Percentiles rank a stretch among this genome's conserved stretches.
phyloP scores from a whole-genome alignment of 106 monocot genomes.

The Apostasia ramifera region DNA sequence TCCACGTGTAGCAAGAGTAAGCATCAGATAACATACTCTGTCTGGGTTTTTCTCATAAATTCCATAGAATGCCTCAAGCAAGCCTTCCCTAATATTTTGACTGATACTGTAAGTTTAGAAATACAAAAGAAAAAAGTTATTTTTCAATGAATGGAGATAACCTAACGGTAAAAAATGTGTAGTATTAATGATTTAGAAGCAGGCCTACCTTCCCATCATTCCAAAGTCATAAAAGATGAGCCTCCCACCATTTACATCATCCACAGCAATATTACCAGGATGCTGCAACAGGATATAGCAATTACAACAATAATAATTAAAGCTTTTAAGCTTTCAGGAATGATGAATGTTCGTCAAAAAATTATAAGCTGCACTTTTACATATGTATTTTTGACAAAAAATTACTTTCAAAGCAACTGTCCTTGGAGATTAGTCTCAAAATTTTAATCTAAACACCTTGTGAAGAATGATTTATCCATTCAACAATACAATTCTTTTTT shows the following conservation, averaged over 20 bases:
- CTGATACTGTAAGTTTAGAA: constrained; percentile 70
- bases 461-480: not conserved
- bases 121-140: not conserved
- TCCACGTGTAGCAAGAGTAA: not conserved
- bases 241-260: constrained; percentile 97
- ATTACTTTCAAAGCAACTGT: too few relatives aligned
- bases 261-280: constrained; percentile 99
- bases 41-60: constrained; percentile 98
- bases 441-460: too few relatives aligned
- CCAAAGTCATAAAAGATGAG: constrained; percentile 99
- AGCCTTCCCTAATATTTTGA: constrained; percentile 91
- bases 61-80: constrained; percentile 97
- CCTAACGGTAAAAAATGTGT: not conserved
- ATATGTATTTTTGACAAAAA: too few relatives aligned
- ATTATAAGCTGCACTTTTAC: too few relatives aligned
- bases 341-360: too few relatives aligned
- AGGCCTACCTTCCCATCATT: constrained; percentile 96
- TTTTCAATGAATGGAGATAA: not conserved
- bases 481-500: not conserved
- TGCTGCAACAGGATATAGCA: constrained; percentile 44
- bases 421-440: too few relatives aligned
- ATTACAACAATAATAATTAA: not conserved
- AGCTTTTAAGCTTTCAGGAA: too few relatives aligned
- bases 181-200: not conserved
- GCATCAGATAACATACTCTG: constrained; percentile 29